Conservation (phyloP, 805 yeast species). For the Myxozyma vanderwaltii region DNA sequence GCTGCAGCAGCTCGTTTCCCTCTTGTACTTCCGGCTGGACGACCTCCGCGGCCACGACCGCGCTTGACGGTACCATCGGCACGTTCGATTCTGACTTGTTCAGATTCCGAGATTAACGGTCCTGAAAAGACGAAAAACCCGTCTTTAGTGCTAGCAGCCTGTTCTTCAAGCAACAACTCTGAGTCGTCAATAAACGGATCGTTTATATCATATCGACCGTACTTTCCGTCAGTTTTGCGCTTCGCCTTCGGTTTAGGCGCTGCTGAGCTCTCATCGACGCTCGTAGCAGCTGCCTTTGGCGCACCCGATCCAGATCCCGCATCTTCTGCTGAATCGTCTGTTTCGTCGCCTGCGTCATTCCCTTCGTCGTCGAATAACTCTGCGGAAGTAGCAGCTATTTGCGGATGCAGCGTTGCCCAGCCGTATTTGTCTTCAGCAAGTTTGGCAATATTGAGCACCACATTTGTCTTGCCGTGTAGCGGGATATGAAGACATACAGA, state of each 20-base stretch:
- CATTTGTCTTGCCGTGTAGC: constrained; percentile 40
- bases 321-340: constrained; percentile 44
- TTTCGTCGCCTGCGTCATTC: constrained; percentile 40
- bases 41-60: constrained; percentile 28
- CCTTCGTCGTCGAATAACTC: constrained; percentile 51
- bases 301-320: constrained; percentile 38
- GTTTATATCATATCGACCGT: constrained; percentile 64
- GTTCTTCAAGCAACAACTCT: constrained; percentile 90
- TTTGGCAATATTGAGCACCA: constrained; percentile 68
- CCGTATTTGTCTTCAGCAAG: constrained; percentile 85
- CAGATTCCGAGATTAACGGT: constrained; percentile 69
- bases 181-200: constrained; percentile 98
- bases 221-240: constrained; percentile 79
- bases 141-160: constrained; percentile 86
- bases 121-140: constrained; percentile 97
- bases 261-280: constrained; percentile 39
- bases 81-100: constrained; percentile 51
- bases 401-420: constrained; percentile 48
- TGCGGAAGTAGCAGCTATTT: constrained; percentile 30
- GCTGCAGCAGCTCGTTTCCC: constrained; percentile 10
- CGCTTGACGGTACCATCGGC: constrained; percentile 49
- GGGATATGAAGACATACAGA: constrained; percentile 34
- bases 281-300: constrained; percentile 42
- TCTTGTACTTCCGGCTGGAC: constrained; percentile 8
- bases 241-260: constrained; percentile 46